Evolutionary conservation across 2,329 filamentous ascomycete genomes (phyloP).

Genomic region (Monosporascus cannonballus): DNA sequence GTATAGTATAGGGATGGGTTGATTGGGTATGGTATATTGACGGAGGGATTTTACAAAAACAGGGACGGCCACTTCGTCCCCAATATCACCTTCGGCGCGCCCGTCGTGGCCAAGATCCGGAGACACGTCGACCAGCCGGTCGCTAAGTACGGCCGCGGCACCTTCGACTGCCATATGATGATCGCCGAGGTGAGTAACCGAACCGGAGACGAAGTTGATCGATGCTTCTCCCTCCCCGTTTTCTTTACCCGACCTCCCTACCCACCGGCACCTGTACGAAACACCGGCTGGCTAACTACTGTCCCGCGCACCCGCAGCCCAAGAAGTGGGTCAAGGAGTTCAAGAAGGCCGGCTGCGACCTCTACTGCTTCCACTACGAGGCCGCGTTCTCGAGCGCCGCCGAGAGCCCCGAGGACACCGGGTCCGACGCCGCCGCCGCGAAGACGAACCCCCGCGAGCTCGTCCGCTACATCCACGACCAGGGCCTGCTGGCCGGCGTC

Average conservation of each 20-base stretch:
- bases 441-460: conserved; percentile 80
- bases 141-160: conserved; percentile 69
- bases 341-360: conserved; percentile 85
- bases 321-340: conserved; percentile 98
- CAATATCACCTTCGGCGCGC: conserved; percentile 94
- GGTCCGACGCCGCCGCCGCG: conserved; percentile 48
- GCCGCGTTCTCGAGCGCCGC: conserved; percentile 85
- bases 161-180: conserved; percentile 99
- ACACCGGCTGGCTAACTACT: not conserved
- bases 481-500: conserved; percentile 84
- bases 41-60: conserved; percentile 1
- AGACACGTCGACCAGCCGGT: conserved; percentile 73
- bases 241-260: not conserved
- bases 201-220: not conserved
- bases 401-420: conserved; percentile 65
- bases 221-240: not conserved
- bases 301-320: conserved; percentile 48
- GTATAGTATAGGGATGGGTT: too few species aligned
- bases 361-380: conserved; percentile 99
- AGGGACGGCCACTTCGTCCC: conserved; percentile 99
- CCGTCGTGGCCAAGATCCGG: conserved; percentile 91
- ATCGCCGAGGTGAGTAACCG: conserved; percentile 71
- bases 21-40: not conserved
- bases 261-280: not conserved
- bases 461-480: conserved; percentile 83